Base-by-base conservation (phyloP, 768 basidiomycete genomes). In the Amanita inopinata region DNA sequence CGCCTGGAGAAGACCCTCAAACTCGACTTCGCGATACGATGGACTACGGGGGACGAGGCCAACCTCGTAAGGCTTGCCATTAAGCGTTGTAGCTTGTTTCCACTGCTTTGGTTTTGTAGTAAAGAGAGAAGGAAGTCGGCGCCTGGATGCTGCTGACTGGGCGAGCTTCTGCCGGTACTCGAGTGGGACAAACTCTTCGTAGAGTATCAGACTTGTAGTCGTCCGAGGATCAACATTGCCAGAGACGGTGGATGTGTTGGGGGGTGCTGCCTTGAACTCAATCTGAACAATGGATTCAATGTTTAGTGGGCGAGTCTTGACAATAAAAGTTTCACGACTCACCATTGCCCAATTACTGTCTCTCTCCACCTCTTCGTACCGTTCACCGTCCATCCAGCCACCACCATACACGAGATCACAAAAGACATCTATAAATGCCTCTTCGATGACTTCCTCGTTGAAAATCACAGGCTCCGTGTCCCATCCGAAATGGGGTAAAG, bases 311-410 rank as follows among this genome's bases (percentile, higher is more conserved):
- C n/a, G n/a, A n/a, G n/a, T n/a, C n/a, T n/a, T n/a, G n/a, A n/a
- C n/a, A n/a, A n/a, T n/a, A n/a, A n/a, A n/a, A n/a, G n/a, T n/a
- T n/a, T n/a, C n/a, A n/a, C n/a, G n/a, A 66, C 79, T 63, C 54
- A 93, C 92, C 67, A 97, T 51, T 14, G 83, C 88, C 91, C 91
- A 97, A 55, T 89, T 91, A 52, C 88, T 87, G 49, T 93, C 88
- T 49, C 84, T 69, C 56, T 90, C 88, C 2, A 79, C 64, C 40
- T 80, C 76, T 51, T 92, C 90, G 2, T 67, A 70, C 33, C 79
- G 61, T 52, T 87, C 81, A 3, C 73, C 60, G 49, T 91, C 84
- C 75, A 83, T 79, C 73, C 92, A 94, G 3, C 88, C 87, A 53
- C 74, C 80, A 38, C 79, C 91, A 49, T 82, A 87, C 4, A 89